These are phyloP conservation scores for Cladosporium sp. DNA, from an alignment of 2,329 filamentous ascomycete species.

Conservation along the genomic window DNA sequence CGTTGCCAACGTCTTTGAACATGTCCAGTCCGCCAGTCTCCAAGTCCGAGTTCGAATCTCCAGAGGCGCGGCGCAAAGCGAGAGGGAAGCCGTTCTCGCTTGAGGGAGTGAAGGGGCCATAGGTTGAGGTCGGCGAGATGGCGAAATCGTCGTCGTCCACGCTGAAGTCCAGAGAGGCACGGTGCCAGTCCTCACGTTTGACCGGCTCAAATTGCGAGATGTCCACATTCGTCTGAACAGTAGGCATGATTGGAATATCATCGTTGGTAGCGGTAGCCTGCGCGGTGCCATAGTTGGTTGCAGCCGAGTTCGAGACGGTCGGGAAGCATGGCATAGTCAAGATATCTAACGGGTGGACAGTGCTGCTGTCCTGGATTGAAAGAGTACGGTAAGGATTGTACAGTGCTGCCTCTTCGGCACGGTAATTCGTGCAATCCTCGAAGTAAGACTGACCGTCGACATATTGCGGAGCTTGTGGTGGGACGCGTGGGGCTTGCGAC, in stretches of 20 bases:
- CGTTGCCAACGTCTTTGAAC: not conserved
- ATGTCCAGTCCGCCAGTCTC: not conserved
- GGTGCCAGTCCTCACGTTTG: not conserved
- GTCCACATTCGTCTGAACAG: constrained; percentile 1
- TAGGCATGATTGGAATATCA: not conserved
- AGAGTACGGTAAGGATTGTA: not conserved
- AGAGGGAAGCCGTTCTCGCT: not conserved
- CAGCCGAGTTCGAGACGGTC: not conserved
- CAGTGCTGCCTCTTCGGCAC: not conserved
- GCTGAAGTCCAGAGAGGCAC: not conserved
- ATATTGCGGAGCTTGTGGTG: not conserved
- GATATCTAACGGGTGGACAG: not conserved
- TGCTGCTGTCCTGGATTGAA: not conserved
- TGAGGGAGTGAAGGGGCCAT: constrained; percentile 1
- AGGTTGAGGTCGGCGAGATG: not conserved
- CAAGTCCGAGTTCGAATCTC: constrained; percentile 2
- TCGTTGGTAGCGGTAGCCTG: not conserved
- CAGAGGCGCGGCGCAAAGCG: not conserved
- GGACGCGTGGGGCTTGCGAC: not conserved
- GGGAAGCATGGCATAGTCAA: not conserved
- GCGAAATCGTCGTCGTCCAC: constrained; percentile 1
- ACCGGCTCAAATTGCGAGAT: not conserved
- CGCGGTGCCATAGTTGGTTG: not conserved
- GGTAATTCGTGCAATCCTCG: not conserved
- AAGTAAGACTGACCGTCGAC: not conserved